Conservation (phyloP, 352 stramenopile species). For the Phytophthora sp. region DNA sequence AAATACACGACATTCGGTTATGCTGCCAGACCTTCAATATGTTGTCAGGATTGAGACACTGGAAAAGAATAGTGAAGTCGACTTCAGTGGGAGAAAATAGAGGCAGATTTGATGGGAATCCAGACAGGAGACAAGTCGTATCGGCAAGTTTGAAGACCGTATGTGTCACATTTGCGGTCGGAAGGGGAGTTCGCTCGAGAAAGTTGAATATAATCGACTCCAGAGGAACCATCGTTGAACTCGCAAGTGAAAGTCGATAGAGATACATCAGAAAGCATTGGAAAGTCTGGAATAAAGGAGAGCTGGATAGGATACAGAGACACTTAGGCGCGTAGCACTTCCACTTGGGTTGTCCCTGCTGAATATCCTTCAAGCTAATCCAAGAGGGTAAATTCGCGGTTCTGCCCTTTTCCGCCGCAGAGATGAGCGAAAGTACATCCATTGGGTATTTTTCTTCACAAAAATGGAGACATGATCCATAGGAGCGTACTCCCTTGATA, state of each 20-base stretch:
- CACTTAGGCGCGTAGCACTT: slow-evolving; percentile 71
- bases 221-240: slow-evolving; percentile 28
- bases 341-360: slow-evolving; percentile 59
- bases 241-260: slow-evolving; percentile 53
- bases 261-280: slow-evolving; percentile 50
- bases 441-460: slow-evolving; percentile 66
- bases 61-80: slow-evolving; percentile 75
- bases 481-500: slow-evolving; percentile 60
- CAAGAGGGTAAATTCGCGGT: slow-evolving; percentile 60
- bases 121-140: slow-evolving; percentile 42
- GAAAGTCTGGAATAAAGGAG: slow-evolving; percentile 65
- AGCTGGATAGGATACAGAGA: slow-evolving; percentile 64
- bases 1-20: background rate
- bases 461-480: slow-evolving; percentile 72
- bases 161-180: slow-evolving; percentile 34
- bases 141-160: slow-evolving; percentile 51
- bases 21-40: slow-evolving; percentile 58
- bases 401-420: slow-evolving; percentile 44
- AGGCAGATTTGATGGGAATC: slow-evolving; percentile 29
- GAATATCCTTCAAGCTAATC: slow-evolving; percentile 75
- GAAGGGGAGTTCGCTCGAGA: slow-evolving; percentile 54
- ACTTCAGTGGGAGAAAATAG: slow-evolving; percentile 60
- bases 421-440: slow-evolving; percentile 69
- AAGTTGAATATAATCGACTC: slow-evolving; percentile 66
- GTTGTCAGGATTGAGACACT: slow-evolving; percentile 68